These are phyloP conservation scores for Oxytropis ochrocephala DNA, from an alignment of 306 rosid genomes.

Conservation along the genomic window DNA sequence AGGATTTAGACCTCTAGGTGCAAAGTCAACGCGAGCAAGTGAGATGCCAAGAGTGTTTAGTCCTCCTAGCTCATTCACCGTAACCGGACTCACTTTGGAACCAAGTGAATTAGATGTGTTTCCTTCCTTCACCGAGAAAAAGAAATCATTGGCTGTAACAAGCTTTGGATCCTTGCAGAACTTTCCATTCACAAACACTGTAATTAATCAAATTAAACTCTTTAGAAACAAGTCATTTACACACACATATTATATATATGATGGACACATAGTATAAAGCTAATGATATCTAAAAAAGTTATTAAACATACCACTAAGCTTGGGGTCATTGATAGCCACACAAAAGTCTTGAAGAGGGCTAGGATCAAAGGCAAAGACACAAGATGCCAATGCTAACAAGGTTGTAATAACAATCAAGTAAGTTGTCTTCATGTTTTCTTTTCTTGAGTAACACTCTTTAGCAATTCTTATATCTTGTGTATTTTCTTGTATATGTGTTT, in stretches of 20 bases:
- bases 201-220: background rate
- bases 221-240: background rate
- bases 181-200: constrained; percentile 36
- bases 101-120: constrained; percentile 13
- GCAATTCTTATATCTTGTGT: background rate
- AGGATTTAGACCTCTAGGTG: background rate
- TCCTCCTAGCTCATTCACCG: background rate
- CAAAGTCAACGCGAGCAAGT: constrained; percentile 8
- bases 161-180: constrained; percentile 32
- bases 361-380: constrained; percentile 27
- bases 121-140: constrained; percentile 4
- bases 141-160: constrained; percentile 16
- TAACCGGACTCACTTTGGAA: background rate
- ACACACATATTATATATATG: too few relatives aligned
- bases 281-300: too few relatives aligned
- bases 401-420: background rate
- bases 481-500: background rate
- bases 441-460: background rate
- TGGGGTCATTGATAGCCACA: constrained; percentile 23
- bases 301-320: background rate
- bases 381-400: constrained; percentile 7
- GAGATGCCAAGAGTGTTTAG: constrained; percentile 18
- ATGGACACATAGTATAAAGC: too few relatives aligned
- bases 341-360: constrained; percentile 26
- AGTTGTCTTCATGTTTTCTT: background rate